These are phyloP conservation scores for Dipteronia sinensis DNA, from an alignment of 345 rosid species.

Conservation along the genomic window DNA sequence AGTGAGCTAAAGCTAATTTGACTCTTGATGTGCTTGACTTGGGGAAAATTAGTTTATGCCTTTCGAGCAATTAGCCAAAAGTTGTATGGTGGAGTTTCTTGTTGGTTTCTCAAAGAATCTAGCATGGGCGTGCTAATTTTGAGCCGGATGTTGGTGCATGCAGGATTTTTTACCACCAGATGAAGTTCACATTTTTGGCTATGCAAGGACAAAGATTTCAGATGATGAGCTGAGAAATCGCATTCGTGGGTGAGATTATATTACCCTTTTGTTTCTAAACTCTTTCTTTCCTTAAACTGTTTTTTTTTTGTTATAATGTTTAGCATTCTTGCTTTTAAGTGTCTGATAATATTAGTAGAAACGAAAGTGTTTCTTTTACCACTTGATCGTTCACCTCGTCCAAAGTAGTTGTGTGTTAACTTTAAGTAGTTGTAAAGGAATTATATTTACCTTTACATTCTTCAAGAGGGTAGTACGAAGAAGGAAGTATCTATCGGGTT, in stretches of 20 bases:
- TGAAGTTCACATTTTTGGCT: constrained; percentile 93
- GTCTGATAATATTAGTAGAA: background rate
- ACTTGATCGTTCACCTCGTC: background rate
- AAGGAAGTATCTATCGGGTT: too few species aligned
- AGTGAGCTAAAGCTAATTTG: background rate
- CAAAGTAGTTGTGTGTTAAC: background rate
- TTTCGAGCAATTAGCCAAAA: background rate
- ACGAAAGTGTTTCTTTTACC: background rate
- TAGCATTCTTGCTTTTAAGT: background rate
- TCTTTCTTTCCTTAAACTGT: background rate
- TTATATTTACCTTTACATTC: background rate
- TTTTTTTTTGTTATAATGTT: background rate
- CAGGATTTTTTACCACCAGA: constrained; percentile 80
- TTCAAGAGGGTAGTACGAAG: background rate
- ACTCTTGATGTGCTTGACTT: background rate
- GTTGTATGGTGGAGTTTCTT: background rate
- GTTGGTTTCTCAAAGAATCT: background rate
- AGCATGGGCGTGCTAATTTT: constrained; percentile 7
- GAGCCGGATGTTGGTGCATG: constrained; percentile 20
- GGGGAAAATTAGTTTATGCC: background rate
- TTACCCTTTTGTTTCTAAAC: background rate
- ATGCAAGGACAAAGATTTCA: constrained; percentile 88
- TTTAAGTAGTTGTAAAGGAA: background rate
- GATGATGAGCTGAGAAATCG: constrained; percentile 72
- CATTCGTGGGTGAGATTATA: constrained; percentile 61